Percentiles rank a stretch among this genome's conserved stretches.
Conservation (phyloP, 208 protist species). For the Leishmania aethiopica region DNA sequence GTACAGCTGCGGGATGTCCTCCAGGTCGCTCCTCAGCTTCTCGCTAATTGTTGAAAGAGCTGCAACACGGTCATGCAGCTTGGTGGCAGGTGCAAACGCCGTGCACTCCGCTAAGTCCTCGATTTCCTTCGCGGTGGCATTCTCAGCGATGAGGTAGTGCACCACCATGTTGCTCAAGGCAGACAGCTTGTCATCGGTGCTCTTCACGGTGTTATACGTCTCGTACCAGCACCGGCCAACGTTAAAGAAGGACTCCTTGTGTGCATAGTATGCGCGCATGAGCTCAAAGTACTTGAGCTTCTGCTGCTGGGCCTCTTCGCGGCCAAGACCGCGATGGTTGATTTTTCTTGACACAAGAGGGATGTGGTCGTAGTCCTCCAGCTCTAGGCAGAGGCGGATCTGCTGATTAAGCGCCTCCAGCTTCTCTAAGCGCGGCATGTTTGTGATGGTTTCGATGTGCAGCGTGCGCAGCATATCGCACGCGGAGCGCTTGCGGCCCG, state of each 20-base stretch:
- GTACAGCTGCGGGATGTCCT: constrained; percentile 73
- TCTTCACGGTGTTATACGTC: constrained; percentile 91
- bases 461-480: constrained; percentile 94
- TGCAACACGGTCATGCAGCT: constrained; percentile 52
- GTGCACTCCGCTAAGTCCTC: constrained; percentile 83
- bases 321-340: constrained; percentile 78
- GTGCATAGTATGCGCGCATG: constrained; percentile 88
- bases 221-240: constrained; percentile 93
- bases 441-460: constrained; percentile 97
- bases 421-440: constrained; percentile 97
- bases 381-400: constrained; percentile 94
- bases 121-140: constrained; percentile 77
- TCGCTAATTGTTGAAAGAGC: constrained; percentile 58
- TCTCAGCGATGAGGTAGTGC: constrained; percentile 84
- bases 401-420: constrained; percentile 95
- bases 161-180: constrained; percentile 83
- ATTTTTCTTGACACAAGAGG: constrained; percentile 95
- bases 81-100: constrained; percentile 71
- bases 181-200: constrained; percentile 67
- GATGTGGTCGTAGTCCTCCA: constrained; percentile 94
- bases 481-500: constrained; percentile 91
- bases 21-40: constrained; percentile 63
- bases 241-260: constrained; percentile 91
- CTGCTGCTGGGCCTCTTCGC: constrained; percentile 68
- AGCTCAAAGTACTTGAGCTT: constrained; percentile 89